Percentiles rank a stretch among this genome's conserved stretches.
Conservation (phyloP, 2,329 filamentous ascomycete genomes). For the Aspergillus vadensis region DNA sequence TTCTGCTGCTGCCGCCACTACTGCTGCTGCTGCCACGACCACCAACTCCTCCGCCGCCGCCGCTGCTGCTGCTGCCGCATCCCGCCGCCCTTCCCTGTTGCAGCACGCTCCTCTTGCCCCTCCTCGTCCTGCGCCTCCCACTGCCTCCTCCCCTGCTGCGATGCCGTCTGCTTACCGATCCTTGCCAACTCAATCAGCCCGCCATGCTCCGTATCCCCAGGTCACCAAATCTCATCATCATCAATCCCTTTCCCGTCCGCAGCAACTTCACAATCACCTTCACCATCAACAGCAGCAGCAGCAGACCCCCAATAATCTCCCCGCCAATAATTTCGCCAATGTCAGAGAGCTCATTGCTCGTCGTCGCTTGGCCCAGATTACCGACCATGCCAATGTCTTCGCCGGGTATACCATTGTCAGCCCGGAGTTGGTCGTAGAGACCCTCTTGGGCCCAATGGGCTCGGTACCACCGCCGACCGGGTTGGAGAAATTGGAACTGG, state of each 20-base stretch:
- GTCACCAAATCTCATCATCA: conserved; percentile 39
- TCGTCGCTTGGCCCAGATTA: conserved; percentile 46
- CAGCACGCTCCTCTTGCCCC: conserved; percentile 38
- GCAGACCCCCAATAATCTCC: conserved; percentile 21
- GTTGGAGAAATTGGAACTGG: conserved; percentile 46
- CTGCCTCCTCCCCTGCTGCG: conserved; percentile 37
- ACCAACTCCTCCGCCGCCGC: conserved; percentile 18
- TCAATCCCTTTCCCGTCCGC: conserved; percentile 21
- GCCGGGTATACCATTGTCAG: conserved; percentile 48
- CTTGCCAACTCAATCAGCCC: conserved; percentile 39
- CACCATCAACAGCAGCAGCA: conserved; percentile 21
- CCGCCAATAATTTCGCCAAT: conserved; percentile 45
- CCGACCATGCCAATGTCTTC: conserved; percentile 49
- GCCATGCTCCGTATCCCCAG: conserved; percentile 42
- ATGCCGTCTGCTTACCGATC: conserved; percentile 48
- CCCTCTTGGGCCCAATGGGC: conserved; percentile 45
- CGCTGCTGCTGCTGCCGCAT: conserved; percentile 21
- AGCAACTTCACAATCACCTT: conserved; percentile 20
- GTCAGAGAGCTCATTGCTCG: conserved; percentile 46
- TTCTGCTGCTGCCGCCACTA: conserved; percentile 18
- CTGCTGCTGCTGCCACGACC: conserved; percentile 20
- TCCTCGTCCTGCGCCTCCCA: conserved; percentile 31
- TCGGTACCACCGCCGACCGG: conserved; percentile 44
- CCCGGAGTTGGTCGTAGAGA: conserved; percentile 47
- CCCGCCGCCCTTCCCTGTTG: conserved; percentile 35